Base-by-base conservation (phyloP, 148 eudicot genomes). In the Cornus controversa region DNA sequence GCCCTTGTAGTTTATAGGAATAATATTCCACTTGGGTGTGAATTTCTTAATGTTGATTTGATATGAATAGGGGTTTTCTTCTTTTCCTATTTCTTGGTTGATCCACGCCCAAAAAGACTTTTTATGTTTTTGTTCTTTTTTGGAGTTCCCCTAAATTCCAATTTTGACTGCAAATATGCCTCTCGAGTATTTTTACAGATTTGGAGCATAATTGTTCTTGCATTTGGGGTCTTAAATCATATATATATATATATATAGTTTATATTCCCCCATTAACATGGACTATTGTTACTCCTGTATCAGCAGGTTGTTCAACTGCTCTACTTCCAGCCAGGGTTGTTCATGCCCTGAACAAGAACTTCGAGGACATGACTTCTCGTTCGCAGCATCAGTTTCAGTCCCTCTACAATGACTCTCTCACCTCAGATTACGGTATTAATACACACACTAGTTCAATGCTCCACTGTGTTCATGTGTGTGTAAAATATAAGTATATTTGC, bases 281-380 rank as follows among this genome's bases (percentile, higher is more conserved):
- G 13, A 9, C 24, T 27, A 42, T 74, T 25, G n/a, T n/a, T n/a
- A n/a, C n/a, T n/a, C n/a, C n/a, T n/a, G 23, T 45, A 27, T 47
- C 6, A 20, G 42, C 66, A 80, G 93, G 82, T 66, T 80, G 83
- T 74, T 72, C 86, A 53, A 27, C 90, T 79, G 89, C 86, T 40
- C 24, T 79, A 0, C 71, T 78, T 22, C 87, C 89, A 0, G 82
- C 89, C 1, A 83, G 86, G 63, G 87, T 78, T 26, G 82, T 72
- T 66, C 91, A 83, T 24, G 79, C 82, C 11, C 73, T 84, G 28
- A 83, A 89, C 71, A 62, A 81, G 69, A 78, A 84, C 80, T 60
- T 84, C 0, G 85, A 79, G 0, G 81, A 79, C 77, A 75, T 80
- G 77, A 14, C 71, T 71, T 67, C 73, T 60, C 64, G 20, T 60